Evolutionary conservation across 345 rosid genomes (phyloP).

Genomic region (Boechera stricta): DNA sequence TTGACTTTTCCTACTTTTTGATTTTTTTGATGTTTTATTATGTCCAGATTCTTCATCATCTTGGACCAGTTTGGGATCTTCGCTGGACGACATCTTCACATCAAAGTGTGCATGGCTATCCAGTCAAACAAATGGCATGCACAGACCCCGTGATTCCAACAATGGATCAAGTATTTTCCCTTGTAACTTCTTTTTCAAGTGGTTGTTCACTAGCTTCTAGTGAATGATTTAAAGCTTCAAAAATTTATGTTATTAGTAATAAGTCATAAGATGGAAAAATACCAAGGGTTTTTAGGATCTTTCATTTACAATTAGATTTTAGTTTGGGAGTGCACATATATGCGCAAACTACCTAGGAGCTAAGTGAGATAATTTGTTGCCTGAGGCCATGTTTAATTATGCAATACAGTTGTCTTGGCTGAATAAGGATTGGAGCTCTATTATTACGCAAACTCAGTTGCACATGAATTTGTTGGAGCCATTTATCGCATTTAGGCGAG

Average conservation of each 20-base stretch:
- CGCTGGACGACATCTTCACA: constrained; percentile 67
- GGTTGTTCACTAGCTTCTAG: constrained; percentile 25
- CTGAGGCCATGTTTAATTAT: constrained; percentile 39
- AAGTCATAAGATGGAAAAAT: constrained; percentile 10
- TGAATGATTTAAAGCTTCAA: constrained; percentile 30
- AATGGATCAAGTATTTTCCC: constrained; percentile 62
- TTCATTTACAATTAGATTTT: constrained; percentile 18
- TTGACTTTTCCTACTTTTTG: constrained; percentile 18
- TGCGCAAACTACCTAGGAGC: constrained; percentile 16
- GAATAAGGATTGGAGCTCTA: constrained; percentile 74
- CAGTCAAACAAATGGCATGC: constrained; percentile 51
- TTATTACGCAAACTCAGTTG: constrained; percentile 69
- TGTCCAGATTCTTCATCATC: constrained; percentile 85
- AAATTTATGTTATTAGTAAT: constrained; percentile 16
- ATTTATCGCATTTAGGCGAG: constrained; percentile 85
- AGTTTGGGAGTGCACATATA: constrained; percentile 19
- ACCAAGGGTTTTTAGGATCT: neutral
- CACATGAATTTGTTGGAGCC: constrained; percentile 97
- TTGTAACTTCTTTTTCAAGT: constrained; percentile 17
- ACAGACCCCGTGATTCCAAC: constrained; percentile 69
- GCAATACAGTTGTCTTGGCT: constrained; percentile 72
- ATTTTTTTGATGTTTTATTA: constrained; percentile 28
- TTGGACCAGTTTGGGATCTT: constrained; percentile 82
- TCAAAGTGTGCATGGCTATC: constrained; percentile 48
- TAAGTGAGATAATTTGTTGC: constrained; percentile 28